Conservation (phyloP, 331 rosid genomes). For the Stylosanthes scabra region DNA sequence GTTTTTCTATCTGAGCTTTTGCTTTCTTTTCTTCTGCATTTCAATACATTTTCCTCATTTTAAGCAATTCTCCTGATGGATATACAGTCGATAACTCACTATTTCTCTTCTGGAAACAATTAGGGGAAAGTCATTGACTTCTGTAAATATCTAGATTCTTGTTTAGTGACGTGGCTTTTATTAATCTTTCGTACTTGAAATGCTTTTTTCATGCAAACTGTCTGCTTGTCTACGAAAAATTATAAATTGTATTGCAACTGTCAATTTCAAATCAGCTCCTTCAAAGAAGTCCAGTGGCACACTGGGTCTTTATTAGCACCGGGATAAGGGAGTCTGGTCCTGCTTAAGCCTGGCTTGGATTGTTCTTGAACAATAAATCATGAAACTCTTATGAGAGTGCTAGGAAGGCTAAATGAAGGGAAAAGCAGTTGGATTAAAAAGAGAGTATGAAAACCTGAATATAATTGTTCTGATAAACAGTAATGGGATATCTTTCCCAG, state of each 20-base stretch:
- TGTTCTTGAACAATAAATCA: too few species aligned
- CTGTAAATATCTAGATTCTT: slow-evolving; percentile 19
- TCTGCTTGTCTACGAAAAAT: slow-evolving; percentile 17
- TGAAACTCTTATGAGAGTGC: too few species aligned
- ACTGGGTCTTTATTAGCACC: too few species aligned
- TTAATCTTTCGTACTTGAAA: background rate
- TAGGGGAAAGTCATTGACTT: slow-evolving; percentile 3
- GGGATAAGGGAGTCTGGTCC: too few species aligned
- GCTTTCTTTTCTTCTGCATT: background rate
- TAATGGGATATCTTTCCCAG: too few species aligned
- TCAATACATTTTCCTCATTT: slow-evolving; percentile 4
- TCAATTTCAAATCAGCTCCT: background rate
- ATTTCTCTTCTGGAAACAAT: slow-evolving; percentile 10
- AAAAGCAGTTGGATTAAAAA: too few species aligned
- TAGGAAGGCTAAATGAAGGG: too few species aligned
- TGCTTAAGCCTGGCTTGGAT: too few species aligned
- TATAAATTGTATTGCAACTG: background rate
- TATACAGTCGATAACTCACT: background rate
- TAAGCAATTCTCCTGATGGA: background rate
- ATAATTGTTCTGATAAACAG: too few species aligned
- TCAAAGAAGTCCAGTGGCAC: too few species aligned
- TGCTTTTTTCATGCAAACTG: slow-evolving; percentile 11
- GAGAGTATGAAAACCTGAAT: too few species aligned
- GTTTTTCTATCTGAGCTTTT: slow-evolving; percentile 7
- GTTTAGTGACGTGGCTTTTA: slow-evolving; percentile 19